Base-by-base conservation (phyloP, 768 basidiomycete genomes). In the Lepiota subincarnata region DNA sequence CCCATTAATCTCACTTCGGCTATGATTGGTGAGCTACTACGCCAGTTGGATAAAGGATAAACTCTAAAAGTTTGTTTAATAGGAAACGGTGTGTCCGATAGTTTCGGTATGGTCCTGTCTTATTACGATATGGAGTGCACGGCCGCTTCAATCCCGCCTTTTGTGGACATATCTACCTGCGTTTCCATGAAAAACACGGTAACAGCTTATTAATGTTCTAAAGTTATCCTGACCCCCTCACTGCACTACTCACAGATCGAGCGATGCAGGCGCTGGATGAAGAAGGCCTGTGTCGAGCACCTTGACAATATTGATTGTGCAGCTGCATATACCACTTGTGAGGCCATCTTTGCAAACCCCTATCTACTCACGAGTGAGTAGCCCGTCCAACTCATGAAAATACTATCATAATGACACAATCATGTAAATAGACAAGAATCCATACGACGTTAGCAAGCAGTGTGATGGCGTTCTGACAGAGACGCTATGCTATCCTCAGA, bases 51-150 rank as follows among this genome's bases (percentile, higher is more conserved):
- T 40, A 35, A 13, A 8, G 14, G 26, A n/a, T n/a, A 6, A 4
- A 39, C 1, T 19, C 7, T 16, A 10, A 34, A 53, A 54, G 13
- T 40, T 19, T 4, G 24, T 31, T 35, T n/a, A 14, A 11, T 42
- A 74, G 87, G 84, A 5, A 87, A 86, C 57, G 84, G 86, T 14
- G 73, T 81, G 58, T 84, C 81, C 1, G 83, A 85, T 58, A 68
- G 75, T 40, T 74, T 69, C 12, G 78, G 71, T 64, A 81, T 72
- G 68, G 65, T 61, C 4, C 38, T 63, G 0, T 69, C 71, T 0
- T 74, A 71, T 47, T 72, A 63, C 36, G 80, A 84, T 46, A 76
- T 86, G 66, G 67, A 72, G 19, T 88, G 87, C 60, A 78, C 79
- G 6, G 64, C 71, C 22, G 74, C 78, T 0, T 79, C 79, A 7